phyloP scores from a whole-genome alignment of 306 rosid species.

The Inga laurina region DNA sequence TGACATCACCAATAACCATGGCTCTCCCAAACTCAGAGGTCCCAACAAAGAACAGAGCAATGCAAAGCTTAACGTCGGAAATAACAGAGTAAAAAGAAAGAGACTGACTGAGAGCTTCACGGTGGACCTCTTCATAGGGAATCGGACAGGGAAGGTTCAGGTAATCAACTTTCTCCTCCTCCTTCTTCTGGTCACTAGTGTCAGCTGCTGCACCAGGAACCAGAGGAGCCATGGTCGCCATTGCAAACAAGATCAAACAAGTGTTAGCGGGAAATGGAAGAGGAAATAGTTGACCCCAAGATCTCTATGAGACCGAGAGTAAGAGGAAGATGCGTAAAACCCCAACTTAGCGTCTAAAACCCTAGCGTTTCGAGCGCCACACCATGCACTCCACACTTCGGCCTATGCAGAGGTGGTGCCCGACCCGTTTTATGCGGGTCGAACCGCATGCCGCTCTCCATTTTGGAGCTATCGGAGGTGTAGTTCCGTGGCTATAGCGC shows the following conservation, averaged over 20 bases:
- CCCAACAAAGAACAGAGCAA: background rate
- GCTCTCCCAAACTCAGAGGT: background rate
- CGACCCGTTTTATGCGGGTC: background rate
- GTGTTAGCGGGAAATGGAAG: background rate
- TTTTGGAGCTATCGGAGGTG: no score
- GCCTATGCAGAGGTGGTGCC: background rate
- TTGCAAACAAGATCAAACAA: conserved; percentile 22
- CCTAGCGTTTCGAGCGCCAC: background rate
- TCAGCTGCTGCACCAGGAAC: background rate
- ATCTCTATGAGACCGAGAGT: background rate
- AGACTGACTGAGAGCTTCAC: conserved; percentile 88
- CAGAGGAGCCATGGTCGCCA: conserved; percentile 44
- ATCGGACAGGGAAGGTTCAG: conserved; percentile 87
- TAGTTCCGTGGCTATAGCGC: no score
- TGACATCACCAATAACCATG: background rate
- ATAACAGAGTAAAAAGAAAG: background rate
- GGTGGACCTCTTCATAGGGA: conserved; percentile 94
- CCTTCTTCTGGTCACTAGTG: conserved; percentile 22
- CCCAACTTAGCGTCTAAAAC: conserved; percentile 12
- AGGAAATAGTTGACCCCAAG: background rate
- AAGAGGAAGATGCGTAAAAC: background rate
- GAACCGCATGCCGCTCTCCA: background rate
- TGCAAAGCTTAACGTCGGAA: background rate
- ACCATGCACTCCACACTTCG: background rate
- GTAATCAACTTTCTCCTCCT: conserved; percentile 66